Conservation (phyloP, 2,329 filamentous ascomycete species). For the Stemphylium lycopersici region DNA sequence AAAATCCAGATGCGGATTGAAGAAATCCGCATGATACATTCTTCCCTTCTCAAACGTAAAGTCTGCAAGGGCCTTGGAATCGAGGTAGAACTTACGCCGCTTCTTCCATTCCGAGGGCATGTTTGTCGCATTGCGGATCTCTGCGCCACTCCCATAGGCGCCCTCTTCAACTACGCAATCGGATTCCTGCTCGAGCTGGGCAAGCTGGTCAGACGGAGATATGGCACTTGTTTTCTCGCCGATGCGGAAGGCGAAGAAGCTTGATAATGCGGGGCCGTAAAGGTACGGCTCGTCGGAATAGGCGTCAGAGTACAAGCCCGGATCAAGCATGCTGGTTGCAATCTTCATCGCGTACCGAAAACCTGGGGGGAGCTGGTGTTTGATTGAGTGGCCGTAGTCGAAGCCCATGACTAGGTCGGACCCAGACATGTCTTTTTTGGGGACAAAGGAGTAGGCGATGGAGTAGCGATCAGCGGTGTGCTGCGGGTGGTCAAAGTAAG, state of each 20-base stretch:
- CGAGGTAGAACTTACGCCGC: constrained; percentile 54
- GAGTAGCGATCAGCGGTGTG: constrained; percentile 46
- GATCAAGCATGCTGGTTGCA: constrained; percentile 45
- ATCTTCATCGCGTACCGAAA: constrained; percentile 47
- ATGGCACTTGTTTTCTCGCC: constrained; percentile 30
- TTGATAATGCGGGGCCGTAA: constrained; percentile 45
- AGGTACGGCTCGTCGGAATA: constrained; percentile 48
- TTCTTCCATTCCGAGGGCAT: constrained; percentile 52
- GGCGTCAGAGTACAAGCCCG: constrained; percentile 45
- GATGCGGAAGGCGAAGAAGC: constrained; percentile 42
- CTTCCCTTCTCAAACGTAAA: constrained; percentile 54
- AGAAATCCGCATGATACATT: constrained; percentile 55
- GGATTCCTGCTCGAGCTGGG: constrained; percentile 24
- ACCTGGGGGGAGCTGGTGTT: constrained; percentile 46
- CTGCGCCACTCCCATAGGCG: constrained; percentile 46
- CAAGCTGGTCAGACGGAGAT: constrained; percentile 31
- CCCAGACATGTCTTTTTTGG: constrained; percentile 39
- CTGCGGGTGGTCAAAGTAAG: constrained; percentile 42
- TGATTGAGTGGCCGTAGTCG: constrained; percentile 46
- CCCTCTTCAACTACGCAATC: constrained; percentile 50
- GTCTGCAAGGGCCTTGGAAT: constrained; percentile 39
- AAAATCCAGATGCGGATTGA: constrained; percentile 58
- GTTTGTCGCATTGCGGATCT: constrained; percentile 34
- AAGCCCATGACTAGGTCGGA: constrained; percentile 44
- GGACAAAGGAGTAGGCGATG: constrained; percentile 47